These are phyloP conservation scores for Wallacemonas sp. DNA, from an alignment of 208 protist genomes.

Conservation along the genomic window DNA sequence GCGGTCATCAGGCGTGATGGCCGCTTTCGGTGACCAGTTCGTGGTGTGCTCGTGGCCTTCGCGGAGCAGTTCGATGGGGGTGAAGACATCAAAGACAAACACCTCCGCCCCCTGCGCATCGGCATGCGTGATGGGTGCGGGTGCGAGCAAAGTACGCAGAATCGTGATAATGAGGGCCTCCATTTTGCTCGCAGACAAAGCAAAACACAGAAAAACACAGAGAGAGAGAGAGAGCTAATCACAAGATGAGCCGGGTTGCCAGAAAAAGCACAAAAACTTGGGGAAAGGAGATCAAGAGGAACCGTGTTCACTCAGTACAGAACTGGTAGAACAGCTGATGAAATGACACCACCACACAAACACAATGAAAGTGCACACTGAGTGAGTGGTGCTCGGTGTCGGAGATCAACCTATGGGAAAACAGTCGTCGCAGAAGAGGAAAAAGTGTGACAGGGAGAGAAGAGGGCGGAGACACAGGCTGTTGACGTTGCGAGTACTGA, in stretches of 20 bases:
- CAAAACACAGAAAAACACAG: too few species aligned
- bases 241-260: too few species aligned
- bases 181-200: too few species aligned
- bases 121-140: not conserved
- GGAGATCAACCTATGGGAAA: not conserved
- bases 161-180: constrained; percentile 1
- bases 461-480: too few species aligned
- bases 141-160: not conserved
- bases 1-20: not conserved
- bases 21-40: not conserved
- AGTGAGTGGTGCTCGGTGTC: not conserved
- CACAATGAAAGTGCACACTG: too few species aligned
- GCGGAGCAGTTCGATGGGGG: constrained; percentile 8
- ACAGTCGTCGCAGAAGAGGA: not conserved
- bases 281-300: too few species aligned
- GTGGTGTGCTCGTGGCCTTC: not conserved
- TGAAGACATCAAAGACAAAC: constrained; percentile 1
- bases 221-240: too few species aligned
- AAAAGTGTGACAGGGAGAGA: not conserved
- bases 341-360: too few species aligned
- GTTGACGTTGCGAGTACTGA: too few species aligned
- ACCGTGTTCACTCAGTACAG: too few species aligned
- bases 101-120: not conserved
- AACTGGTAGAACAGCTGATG: too few species aligned
- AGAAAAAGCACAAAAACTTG: too few species aligned